Conservation (phyloP, 495 filamentous ascomycete species). For the Penicillium dipodomyicola region DNA sequence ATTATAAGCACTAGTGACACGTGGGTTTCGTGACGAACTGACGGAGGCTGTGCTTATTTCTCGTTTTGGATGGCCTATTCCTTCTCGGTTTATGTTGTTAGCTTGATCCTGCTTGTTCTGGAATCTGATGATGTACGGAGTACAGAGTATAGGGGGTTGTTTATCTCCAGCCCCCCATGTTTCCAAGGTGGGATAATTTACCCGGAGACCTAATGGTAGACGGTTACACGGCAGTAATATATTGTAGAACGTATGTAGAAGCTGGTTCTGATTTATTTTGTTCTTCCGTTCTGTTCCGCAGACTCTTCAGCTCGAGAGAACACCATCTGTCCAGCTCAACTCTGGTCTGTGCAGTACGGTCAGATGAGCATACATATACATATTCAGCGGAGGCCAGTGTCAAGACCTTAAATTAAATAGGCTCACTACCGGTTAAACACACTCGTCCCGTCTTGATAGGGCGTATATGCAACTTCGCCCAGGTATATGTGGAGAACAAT, state of each 20-base stretch:
- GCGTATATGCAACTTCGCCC: neutral
- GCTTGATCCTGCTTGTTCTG: neutral
- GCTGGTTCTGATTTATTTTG: neutral
- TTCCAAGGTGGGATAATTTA: neutral
- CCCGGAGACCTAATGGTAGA: neutral
- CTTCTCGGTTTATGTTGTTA: neutral
- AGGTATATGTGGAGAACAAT: neutral
- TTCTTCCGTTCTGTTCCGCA: neutral
- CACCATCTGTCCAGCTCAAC: neutral
- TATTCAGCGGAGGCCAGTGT: neutral
- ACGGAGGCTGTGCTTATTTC: slow-evolving; percentile 6
- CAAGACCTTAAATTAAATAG: slow-evolving; percentile 4
- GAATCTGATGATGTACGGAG: neutral
- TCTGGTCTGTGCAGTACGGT: slow-evolving; percentile 5
- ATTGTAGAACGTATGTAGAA: neutral
- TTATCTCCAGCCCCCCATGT: neutral
- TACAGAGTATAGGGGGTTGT: neutral
- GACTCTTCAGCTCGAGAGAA: slow-evolving; percentile 6
- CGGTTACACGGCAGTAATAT: neutral
- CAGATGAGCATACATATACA: neutral
- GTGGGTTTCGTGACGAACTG: slow-evolving; percentile 9
- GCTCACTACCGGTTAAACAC: slow-evolving; percentile 1
- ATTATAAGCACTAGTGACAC: slow-evolving; percentile 8
- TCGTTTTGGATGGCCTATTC: neutral
- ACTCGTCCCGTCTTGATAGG: neutral